These are phyloP conservation scores for Heterobasidion occidentale DNA, from an alignment of 1,284 basidiomycete species.

Conservation along the genomic window DNA sequence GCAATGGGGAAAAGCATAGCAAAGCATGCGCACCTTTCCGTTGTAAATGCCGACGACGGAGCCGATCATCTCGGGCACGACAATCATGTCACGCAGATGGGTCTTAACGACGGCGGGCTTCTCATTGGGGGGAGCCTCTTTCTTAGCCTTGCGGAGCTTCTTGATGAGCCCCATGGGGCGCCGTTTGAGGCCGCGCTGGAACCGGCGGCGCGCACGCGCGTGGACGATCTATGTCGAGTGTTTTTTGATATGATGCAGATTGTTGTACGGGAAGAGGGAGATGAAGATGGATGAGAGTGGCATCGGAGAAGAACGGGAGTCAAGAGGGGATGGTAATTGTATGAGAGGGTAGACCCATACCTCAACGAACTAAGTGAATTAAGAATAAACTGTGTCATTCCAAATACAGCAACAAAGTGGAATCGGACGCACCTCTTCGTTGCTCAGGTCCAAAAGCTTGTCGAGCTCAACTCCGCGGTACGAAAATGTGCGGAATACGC, in stretches of 20 bases:
- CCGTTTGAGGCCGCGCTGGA: slow-evolving; percentile 98
- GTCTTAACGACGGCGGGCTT: slow-evolving; percentile 99
- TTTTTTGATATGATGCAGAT: neutral
- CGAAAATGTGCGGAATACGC: slow-evolving; percentile 98
- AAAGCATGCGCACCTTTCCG: slow-evolving; percentile 63
- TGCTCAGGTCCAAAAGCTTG: slow-evolving; percentile 93
- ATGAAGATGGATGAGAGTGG: too few species aligned
- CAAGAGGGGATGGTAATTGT: slow-evolving; percentile 13
- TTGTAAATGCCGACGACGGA: slow-evolving; percentile 97
- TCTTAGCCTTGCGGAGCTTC: slow-evolving; percentile 99
- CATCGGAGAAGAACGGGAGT: too few species aligned
- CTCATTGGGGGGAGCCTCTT: slow-evolving; percentile 96
- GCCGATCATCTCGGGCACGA: slow-evolving; percentile 99
- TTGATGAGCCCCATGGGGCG: slow-evolving; percentile 99
- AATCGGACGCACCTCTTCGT: slow-evolving; percentile 71
- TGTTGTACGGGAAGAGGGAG: neutral
- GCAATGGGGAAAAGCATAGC: neutral
- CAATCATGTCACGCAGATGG: slow-evolving; percentile 98
- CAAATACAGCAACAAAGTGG: slow-evolving; percentile 1
- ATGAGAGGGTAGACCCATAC: slow-evolving; percentile 25
- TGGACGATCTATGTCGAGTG: slow-evolving; percentile 76
- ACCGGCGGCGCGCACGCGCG: slow-evolving; percentile 96
- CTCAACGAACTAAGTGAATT: slow-evolving; percentile 57
- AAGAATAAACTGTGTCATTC: neutral
- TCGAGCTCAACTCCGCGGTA: slow-evolving; percentile 98